Evolutionary conservation across 2,329 filamentous ascomycete genomes (phyloP), one percentile per base, ranked within the genome.

Genomic region (Colletotrichum horii): DNA sequence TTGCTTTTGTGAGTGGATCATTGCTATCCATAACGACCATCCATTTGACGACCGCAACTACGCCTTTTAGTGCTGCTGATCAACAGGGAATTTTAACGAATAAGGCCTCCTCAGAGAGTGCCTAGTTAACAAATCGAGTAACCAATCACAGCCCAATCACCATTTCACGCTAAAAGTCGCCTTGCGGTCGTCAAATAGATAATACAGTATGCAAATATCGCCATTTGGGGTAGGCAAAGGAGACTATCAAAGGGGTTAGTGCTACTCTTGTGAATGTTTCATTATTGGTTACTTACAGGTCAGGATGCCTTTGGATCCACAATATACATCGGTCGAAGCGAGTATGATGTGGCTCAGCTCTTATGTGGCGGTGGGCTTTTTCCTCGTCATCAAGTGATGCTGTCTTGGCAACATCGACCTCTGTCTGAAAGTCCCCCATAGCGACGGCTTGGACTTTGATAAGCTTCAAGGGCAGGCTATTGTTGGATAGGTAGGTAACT

Each of bases 1-100:
- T 6, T n/a, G 19, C 38, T 43, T n/a, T 43, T 1, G 19, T 0
- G n/a, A 43, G 38, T 12, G 19, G 38, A 11, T 43, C 0, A 5
- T 43, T 43, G 19, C 38, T 43, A 12, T 43, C 38, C 28, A 28
- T 28, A 28, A 6, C 2, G 28, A 28, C 6, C 38, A 43, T n/a
- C n/a, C n/a, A n/a, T n/a, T n/a, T n/a, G n/a, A n/a, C n/a, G n/a
- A n/a, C n/a, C n/a, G n/a, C n/a, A n/a, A n/a, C n/a, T n/a, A n/a
- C n/a, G n/a, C n/a, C n/a, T n/a, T n/a, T n/a, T n/a, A n/a, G n/a
- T n/a, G n/a, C n/a, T n/a, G n/a, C n/a, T n/a, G n/a, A n/a, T n/a
- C n/a, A n/a, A n/a, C n/a, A n/a, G n/a, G n/a, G n/a, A n/a, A n/a
- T n/a, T n/a, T n/a, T n/a, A n/a, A n/a, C n/a, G n/a, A n/a, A n/a